Conservation (phyloP, 78 protist species). For the slime mould (Dictyostelium discoideum) region dicty_2.7 NC_007091.3:2040501-2041000, state of each 20-base stretch:
- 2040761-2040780: background rate
- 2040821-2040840: background rate
- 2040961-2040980: background rate
- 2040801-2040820: background rate
- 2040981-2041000: background rate
- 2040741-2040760: background rate
- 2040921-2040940: background rate
- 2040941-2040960: background rate
- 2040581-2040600: background rate
- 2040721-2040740: background rate
- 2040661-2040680: background rate
- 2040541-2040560: background rate
- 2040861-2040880: background rate
- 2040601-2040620: background rate
- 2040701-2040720: background rate
- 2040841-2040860: conserved; percentile 12
- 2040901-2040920: background rate
- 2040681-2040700: background rate
- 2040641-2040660: background rate
- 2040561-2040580: background rate
- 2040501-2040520: background rate
- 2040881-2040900: conserved; percentile 1
- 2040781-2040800: background rate
- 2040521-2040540: background rate
- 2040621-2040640: background rate